These are phyloP conservation scores for Nymphaea thermarum DNA, from an alignment of 164 flowering plant species.

Conservation along the genomic window DNA sequence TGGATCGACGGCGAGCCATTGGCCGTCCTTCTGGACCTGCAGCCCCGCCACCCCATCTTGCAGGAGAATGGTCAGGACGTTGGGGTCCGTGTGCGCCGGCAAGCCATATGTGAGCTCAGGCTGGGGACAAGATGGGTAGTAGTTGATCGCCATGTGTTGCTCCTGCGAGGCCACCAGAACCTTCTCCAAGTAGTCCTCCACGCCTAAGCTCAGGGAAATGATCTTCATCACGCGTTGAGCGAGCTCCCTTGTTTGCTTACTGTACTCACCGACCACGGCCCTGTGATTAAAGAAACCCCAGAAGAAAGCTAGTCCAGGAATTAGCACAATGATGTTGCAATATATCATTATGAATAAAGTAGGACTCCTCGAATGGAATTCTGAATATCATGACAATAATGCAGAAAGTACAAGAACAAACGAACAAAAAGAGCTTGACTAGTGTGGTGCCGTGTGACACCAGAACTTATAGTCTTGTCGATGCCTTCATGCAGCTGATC, in stretches of 20 bases:
- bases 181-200: slow-evolving; percentile 40
- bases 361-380: no score
- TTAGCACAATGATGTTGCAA: no score
- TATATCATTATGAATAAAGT: no score
- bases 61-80: slow-evolving; percentile 67
- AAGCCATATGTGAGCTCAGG: slow-evolving; percentile 78
- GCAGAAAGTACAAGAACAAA: no score
- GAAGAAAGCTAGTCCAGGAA: no score
- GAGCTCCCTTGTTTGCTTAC: slow-evolving; percentile 45
- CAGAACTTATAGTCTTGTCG: no score
- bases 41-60: slow-evolving; percentile 65
- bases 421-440: no score
- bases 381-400: no score
- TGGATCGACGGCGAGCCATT: slow-evolving; percentile 70
- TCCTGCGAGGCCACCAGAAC: slow-evolving; percentile 58
- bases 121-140: slow-evolving; percentile 71
- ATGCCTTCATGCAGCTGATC: no score
- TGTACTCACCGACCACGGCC: slow-evolving; percentile 30
- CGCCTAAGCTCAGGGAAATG: slow-evolving; percentile 69
- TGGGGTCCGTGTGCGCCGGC: slow-evolving; percentile 79
- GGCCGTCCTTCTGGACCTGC: slow-evolving; percentile 55
- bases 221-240: slow-evolving; percentile 41
- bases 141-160: slow-evolving; percentile 84
- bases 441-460: no score
- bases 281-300: neutral